Percentiles rank a stretch among this genome's conserved stretches.
phyloP scores from a whole-genome alignment of 495 filamentous ascomycete genomes.

The Parmelia sp. region DNA sequence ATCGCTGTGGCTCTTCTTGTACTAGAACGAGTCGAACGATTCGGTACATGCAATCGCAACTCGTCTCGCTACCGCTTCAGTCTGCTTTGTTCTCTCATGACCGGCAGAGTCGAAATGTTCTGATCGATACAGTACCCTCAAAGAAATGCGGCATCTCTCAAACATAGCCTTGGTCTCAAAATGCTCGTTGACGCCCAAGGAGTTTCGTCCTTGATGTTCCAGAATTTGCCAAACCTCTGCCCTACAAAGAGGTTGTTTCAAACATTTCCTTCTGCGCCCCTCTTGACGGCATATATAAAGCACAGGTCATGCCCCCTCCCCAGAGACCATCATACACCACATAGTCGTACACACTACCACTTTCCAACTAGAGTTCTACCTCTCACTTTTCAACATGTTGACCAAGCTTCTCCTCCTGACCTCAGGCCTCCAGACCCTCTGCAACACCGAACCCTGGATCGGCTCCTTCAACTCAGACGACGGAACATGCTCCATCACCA shows the following conservation, averaged over 20 bases:
- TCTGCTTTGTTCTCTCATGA: too few relatives aligned
- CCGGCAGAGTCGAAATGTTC: too few relatives aligned
- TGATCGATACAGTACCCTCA: too few relatives aligned
- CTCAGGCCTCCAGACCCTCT: background rate
- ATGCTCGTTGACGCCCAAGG: background rate
- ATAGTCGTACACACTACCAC: background rate
- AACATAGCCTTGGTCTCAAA: background rate
- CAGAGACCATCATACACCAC: background rate
- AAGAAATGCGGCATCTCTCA: too few relatives aligned
- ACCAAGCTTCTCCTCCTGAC: background rate
- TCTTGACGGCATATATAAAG: background rate
- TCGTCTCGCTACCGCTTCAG: too few relatives aligned
- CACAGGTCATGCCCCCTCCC: background rate
- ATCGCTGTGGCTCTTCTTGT: too few relatives aligned
- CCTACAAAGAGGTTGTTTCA: too few relatives aligned
- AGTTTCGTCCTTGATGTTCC: background rate
- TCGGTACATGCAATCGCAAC: too few relatives aligned
- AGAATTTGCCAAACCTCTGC: background rate
- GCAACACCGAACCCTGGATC: background rate
- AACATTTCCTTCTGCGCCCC: background rate
- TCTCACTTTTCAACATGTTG: background rate
- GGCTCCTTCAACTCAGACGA: background rate
- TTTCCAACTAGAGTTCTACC: background rate
- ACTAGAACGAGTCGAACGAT: too few relatives aligned
- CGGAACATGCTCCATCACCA: background rate